These are phyloP conservation scores for Phialophora chinensis DNA, from an alignment of 2,329 filamentous ascomycete species.

Conservation along the genomic window DNA sequence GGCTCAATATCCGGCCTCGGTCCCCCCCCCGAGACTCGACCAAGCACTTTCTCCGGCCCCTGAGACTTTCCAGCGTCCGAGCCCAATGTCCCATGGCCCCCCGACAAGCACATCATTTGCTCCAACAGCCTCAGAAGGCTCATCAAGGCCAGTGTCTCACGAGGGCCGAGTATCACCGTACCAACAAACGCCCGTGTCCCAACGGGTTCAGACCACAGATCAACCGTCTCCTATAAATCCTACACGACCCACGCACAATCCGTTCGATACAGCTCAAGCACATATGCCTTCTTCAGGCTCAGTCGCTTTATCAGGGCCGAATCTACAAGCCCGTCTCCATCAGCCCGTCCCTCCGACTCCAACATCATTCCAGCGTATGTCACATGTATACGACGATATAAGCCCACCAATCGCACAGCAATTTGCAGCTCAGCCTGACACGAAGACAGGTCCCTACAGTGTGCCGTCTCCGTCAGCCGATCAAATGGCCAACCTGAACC, in stretches of 20 bases:
- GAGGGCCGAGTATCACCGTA: conserved; percentile 28
- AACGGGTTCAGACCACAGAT: conserved; percentile 20
- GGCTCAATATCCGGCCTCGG: conserved; percentile 11
- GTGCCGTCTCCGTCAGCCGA: conserved; percentile 28
- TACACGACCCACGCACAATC: conserved; percentile 11
- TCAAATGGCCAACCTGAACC: conserved; percentile 37
- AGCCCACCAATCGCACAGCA: conserved; percentile 8
- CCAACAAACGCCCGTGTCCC: conserved; percentile 25
- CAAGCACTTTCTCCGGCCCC: conserved; percentile 1
- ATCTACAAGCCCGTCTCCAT: conserved; percentile 43
- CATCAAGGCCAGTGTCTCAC: conserved; percentile 32
- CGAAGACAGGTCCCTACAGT: conserved; percentile 11
- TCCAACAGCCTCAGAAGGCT: conserved; percentile 21
- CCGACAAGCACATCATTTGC: conserved; percentile 15
- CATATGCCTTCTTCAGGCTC: conserved; percentile 23
- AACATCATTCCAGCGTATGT: conserved; percentile 17
- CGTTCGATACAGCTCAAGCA: conserved; percentile 6
- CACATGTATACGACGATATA: conserved; percentile 12
- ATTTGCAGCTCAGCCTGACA: neutral
- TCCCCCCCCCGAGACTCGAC: neutral
- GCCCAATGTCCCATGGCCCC: conserved; percentile 8
- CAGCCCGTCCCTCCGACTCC: conserved; percentile 44
- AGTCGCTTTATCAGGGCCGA: conserved; percentile 41
- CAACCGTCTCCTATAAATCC: conserved; percentile 24
- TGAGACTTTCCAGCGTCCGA: conserved; percentile 8